A percentile compares a stretch with the other conserved stretches of the same genome.
phyloP scores from a whole-genome alignment of 1,139 yeast genomes.

The Yamadazyma blattariae region DNA sequence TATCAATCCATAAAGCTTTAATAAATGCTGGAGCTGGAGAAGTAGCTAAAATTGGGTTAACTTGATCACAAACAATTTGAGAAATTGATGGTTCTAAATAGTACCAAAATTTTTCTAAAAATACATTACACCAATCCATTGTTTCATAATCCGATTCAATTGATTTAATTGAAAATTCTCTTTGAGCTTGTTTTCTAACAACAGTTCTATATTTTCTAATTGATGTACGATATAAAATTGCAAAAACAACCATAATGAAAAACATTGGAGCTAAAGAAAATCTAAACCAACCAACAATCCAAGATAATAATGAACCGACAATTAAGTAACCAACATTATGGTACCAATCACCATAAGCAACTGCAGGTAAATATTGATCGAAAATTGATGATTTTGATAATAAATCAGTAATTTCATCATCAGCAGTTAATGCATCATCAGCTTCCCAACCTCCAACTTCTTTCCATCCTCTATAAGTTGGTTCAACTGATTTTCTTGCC shows the following conservation, averaged over 20 bases:
- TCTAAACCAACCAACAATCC: constrained; percentile 74
- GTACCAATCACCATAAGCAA: constrained; percentile 90
- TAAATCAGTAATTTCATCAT: constrained; percentile 70
- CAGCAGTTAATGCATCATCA: constrained; percentile 58
- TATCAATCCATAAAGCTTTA: constrained; percentile 78
- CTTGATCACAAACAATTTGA: constrained; percentile 81
- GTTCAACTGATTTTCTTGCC: constrained; percentile 55
- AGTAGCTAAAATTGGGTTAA: constrained; percentile 74
- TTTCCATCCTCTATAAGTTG: constrained; percentile 87
- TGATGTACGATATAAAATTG: constrained; percentile 77
- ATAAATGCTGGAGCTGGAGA: constrained; percentile 81
- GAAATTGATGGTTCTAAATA: constrained; percentile 88
- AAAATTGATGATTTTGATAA: constrained; percentile 65
- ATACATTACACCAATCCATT: constrained; percentile 90
- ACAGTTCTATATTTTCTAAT: constrained; percentile 73
- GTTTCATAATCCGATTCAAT: constrained; percentile 89
- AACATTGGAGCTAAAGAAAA: constrained; percentile 81
- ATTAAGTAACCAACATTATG: constrained; percentile 75
- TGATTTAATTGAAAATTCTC: constrained; percentile 75
- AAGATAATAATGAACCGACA: constrained; percentile 66
- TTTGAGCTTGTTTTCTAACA: constrained; percentile 76
- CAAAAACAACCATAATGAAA: constrained; percentile 56
- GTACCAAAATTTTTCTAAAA: constrained; percentile 88
- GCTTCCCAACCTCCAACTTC: constrained; percentile 88
- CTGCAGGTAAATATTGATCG: constrained; percentile 69